These are phyloP conservation scores for Pichia exigua DNA, from an alignment of 805 yeast genomes.

Conservation along the genomic window DNA sequence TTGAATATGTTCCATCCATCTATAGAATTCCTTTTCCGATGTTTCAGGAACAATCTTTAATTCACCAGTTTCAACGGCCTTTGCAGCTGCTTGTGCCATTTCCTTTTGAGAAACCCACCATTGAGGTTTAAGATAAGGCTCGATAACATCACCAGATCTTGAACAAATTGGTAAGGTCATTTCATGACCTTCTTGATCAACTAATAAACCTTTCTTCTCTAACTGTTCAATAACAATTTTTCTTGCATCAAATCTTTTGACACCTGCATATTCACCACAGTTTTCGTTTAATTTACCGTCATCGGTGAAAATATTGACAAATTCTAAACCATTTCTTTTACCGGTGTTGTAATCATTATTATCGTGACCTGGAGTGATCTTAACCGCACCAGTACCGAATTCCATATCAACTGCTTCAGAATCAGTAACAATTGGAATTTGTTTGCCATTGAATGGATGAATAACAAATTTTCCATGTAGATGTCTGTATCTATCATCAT, in stretches of 20 bases:
- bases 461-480: conserved; percentile 87
- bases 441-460: conserved; percentile 84
- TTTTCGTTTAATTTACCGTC: conserved; percentile 84
- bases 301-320: conserved; percentile 85
- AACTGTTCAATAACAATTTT: conserved; percentile 70
- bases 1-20: conserved; percentile 92
- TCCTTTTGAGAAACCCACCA: conserved; percentile 96
- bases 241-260: conserved; percentile 94
- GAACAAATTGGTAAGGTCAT: conserved; percentile 93
- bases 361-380: conserved; percentile 98
- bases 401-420: conserved; percentile 97
- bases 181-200: conserved; percentile 88
- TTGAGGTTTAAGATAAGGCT: conserved; percentile 95
- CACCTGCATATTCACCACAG: conserved; percentile 90
- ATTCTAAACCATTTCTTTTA: conserved; percentile 83
- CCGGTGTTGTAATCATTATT: conserved; percentile 95
- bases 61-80: conserved; percentile 76
- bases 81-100: conserved; percentile 81
- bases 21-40: conserved; percentile 88
- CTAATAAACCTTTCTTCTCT: conserved; percentile 62
- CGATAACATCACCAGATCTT: conserved; percentile 95
- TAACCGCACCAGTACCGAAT: conserved; percentile 99
- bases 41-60: conserved; percentile 79
- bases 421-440: conserved; percentile 84
- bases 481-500: conserved; percentile 86